Conservation (phyloP, 148 eudicot species). For the Persicaria maculosa region DNA sequence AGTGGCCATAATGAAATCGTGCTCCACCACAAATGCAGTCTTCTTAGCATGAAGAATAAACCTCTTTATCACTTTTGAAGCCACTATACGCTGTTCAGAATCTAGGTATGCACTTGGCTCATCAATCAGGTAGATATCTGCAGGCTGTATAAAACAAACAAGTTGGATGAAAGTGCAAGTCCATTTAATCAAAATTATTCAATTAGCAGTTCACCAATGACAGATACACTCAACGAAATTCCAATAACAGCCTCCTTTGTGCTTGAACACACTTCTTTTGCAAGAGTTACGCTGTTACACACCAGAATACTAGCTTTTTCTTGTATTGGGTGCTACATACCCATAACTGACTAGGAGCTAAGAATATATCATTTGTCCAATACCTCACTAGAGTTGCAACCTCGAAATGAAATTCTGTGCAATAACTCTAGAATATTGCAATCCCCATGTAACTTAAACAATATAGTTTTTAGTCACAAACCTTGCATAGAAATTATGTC, state of each 20-base stretch:
- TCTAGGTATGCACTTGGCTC: constrained; percentile 98
- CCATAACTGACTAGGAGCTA: neutral
- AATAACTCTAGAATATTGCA: neutral
- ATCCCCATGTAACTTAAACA: neutral
- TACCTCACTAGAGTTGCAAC: no score
- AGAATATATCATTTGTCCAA: neutral
- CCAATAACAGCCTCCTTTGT: neutral
- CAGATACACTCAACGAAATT: neutral
- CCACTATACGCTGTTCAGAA: constrained; percentile 97
- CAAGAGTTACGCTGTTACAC: neutral
- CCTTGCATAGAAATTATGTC: no score
- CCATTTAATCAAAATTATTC: neutral
- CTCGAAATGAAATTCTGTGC: neutral
- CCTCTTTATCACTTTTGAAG: constrained; percentile 95
- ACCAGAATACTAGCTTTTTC: neutral
- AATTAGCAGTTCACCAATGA: neutral
- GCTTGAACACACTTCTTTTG: neutral
- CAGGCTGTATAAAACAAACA: constrained; percentile 53
- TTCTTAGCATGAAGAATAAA: constrained; percentile 91
- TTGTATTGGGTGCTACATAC: neutral
- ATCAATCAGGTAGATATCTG: constrained; percentile 89
- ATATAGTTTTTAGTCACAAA: neutral
- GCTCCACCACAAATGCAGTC: constrained; percentile 96
- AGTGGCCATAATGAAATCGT: constrained; percentile 95
- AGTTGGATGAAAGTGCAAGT: constrained; percentile 4